Evolutionary conservation across 73 alveolate species (phyloP).

Genomic region (Tetrahymena thermophila): DNA sequence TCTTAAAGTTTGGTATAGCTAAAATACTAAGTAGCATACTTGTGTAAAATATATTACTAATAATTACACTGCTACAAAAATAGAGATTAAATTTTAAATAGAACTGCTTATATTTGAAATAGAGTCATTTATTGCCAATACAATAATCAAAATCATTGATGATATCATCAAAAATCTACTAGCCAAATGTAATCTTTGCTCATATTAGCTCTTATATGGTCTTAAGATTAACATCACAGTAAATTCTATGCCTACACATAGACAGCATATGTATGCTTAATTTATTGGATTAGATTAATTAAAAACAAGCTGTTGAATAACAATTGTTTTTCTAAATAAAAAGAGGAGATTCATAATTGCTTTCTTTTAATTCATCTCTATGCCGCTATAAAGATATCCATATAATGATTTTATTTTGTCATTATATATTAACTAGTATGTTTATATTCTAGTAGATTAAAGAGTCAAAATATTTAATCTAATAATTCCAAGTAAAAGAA

Average conservation of each 20-base stretch:
- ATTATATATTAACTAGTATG: neutral
- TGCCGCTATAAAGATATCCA: neutral
- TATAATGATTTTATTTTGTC: neutral
- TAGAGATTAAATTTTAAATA: neutral
- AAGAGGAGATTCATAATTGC: neutral
- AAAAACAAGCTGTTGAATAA: neutral
- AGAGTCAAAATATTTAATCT: neutral
- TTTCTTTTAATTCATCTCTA: neutral
- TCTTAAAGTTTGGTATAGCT: neutral
- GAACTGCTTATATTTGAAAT: neutral
- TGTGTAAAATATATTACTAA: neutral
- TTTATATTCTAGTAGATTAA: neutral
- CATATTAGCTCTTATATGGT: neutral
- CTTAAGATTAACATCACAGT: neutral
- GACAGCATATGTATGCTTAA: neutral
- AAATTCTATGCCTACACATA: neutral
- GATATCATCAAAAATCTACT: neutral
- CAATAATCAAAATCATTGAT: neutral
- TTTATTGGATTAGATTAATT: neutral
- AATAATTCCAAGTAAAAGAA: neutral
- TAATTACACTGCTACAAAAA: neutral
- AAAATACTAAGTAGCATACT: neutral
- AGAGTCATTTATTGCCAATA: neutral
- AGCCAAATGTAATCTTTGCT: neutral
- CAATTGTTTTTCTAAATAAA: neutral